A percentile compares a stretch with the other conserved stretches of the same genome.
These are phyloP conservation scores for Termitomyces sp. DNA, from an alignment of 768 basidiomycete genomes.

Conservation along the genomic window DNA sequence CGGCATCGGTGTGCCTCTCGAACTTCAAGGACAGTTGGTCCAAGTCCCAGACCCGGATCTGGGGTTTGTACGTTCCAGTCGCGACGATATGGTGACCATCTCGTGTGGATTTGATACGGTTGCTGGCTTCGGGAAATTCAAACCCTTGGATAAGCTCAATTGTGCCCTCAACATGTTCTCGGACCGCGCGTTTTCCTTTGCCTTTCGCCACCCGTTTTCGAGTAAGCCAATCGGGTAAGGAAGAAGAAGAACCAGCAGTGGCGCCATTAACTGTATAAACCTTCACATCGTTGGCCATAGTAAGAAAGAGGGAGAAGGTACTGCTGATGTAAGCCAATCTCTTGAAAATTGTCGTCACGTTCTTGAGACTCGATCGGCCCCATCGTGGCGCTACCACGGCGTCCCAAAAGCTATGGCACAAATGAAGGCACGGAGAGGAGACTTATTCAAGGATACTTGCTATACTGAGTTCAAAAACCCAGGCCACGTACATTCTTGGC, in stretches of 20 bases:
- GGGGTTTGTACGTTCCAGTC: conserved; percentile 97
- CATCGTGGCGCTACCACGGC: too few relatives aligned
- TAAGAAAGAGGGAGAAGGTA: not conserved
- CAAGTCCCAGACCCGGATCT: conserved; percentile 94
- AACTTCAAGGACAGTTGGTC: conserved; percentile 92
- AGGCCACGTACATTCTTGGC: too few relatives aligned
- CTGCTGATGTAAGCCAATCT: conserved; percentile 5
- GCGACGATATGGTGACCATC: conserved; percentile 93
- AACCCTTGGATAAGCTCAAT: conserved; percentile 94
- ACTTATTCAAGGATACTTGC: too few relatives aligned
- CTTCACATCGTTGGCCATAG: conserved; percentile 45
- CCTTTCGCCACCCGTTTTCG: conserved; percentile 60
- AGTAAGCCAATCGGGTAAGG: conserved; percentile 93
- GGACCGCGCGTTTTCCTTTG: conserved; percentile 61
- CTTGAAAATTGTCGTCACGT: not conserved
- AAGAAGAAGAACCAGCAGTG: conserved; percentile 79
- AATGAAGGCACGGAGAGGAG: too few relatives aligned
- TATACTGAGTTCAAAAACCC: too few relatives aligned
- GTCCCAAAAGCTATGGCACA: too few relatives aligned
- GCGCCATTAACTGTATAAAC: conserved; percentile 98
- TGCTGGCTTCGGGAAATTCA: conserved; percentile 96
- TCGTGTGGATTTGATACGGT: conserved; percentile 82
- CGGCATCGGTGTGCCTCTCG: conserved; percentile 92
- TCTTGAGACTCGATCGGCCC: too few relatives aligned
- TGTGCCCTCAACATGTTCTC: conserved; percentile 78